Evolutionary conservation across 2,329 filamentous ascomycete genomes (phyloP).

Genomic region (Gnomoniopsis smithogilvyi): DNA sequence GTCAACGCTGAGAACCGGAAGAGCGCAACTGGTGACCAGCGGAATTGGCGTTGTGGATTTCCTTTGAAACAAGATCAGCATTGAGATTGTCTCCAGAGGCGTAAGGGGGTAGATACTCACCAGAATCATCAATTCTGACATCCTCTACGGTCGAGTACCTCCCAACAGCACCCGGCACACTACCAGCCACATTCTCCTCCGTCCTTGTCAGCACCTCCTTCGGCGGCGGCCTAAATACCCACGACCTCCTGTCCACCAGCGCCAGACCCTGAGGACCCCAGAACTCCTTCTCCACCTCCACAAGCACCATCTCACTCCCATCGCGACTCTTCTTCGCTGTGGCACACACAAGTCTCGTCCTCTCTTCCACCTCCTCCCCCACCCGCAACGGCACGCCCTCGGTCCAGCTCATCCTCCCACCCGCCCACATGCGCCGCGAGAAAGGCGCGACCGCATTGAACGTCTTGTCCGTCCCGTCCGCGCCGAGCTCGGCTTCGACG

Average conservation of each 20-base stretch:
- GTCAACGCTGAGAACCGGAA: slow-evolving; percentile 84
- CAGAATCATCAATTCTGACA: slow-evolving; percentile 1
- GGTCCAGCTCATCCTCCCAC: slow-evolving; percentile 54
- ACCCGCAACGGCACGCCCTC: slow-evolving; percentile 38
- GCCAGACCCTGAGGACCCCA: slow-evolving; percentile 47
- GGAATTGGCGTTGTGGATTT: slow-evolving; percentile 26
- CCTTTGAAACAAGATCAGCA: background rate
- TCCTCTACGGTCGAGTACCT: slow-evolving; percentile 8
- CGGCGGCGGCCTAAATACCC: slow-evolving; percentile 13
- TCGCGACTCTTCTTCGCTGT: slow-evolving; percentile 51
- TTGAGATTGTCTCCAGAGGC: too few species aligned
- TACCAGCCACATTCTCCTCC: background rate
- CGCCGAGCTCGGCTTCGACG: slow-evolving; percentile 50
- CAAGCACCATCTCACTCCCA: slow-evolving; percentile 61
- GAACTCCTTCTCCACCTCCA: slow-evolving; percentile 61
- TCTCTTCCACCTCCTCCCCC: slow-evolving; percentile 39
- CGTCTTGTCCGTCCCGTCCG: slow-evolving; percentile 57
- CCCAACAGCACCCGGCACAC: background rate
- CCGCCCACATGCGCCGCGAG: slow-evolving; percentile 66
- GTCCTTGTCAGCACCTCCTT: background rate
- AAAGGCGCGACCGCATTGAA: slow-evolving; percentile 60
- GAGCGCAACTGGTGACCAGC: slow-evolving; percentile 50
- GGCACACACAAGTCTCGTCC: slow-evolving; percentile 28
- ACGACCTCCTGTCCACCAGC: slow-evolving; percentile 51
- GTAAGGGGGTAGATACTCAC: background rate